Evolutionary conservation across 78 protist species (phyloP), one percentile per base, ranked within the genome.

Genomic region (Neovahlkampfia damariscottae): DNA sequence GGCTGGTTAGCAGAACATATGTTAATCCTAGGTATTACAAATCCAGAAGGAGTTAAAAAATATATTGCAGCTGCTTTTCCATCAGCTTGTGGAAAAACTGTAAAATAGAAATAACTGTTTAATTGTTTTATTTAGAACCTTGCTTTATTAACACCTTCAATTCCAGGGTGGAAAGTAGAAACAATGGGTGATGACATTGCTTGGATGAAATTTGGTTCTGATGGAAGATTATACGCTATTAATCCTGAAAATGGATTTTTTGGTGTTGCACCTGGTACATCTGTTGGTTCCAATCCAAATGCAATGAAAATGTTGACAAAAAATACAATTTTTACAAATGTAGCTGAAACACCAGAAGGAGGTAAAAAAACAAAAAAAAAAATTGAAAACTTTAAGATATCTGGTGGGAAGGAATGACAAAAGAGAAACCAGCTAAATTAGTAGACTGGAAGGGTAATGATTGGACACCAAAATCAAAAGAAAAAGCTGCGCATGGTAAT

Each of bases 1-100:
- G 94, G 91, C 5, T 90, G 96, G 96, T 39, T 92, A 28, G 94
- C 98, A 31, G 98, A 94, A 82, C 98, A 94, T 83, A 89, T 89
- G 94, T 71, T 94, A 35, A 85, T 94, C 34, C 80, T 90, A 1
- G 84, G 87, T 35, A 27, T 90, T 6, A 85, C 91, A 29, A 75
- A 79, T 41, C 89, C 0, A 30, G 9, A 0, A 19, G 78, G 83
- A 19, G 27, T 72, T 19, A 41, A 74, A 69, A 0, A 67, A 34
- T 84, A 89, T 76, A 40, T 93, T 10, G 90, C 94, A 1, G 98
- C 94, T 0, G 94, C 93, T 31, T 94, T 88, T 85, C 98, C 98
- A 40, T 74, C 86, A 0, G 94, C 95, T 9, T 94, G 98, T 82
- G 98, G 98, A 59, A 94, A 94, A 82, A 94, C 98, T n/a, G n/a